A percentile compares a stretch with the other conserved stretches of the same genome.
These are phyloP conservation scores for Pseudonitzschia pungens DNA, from an alignment of 108 stramenopile species.

Conservation along the genomic window DNA sequence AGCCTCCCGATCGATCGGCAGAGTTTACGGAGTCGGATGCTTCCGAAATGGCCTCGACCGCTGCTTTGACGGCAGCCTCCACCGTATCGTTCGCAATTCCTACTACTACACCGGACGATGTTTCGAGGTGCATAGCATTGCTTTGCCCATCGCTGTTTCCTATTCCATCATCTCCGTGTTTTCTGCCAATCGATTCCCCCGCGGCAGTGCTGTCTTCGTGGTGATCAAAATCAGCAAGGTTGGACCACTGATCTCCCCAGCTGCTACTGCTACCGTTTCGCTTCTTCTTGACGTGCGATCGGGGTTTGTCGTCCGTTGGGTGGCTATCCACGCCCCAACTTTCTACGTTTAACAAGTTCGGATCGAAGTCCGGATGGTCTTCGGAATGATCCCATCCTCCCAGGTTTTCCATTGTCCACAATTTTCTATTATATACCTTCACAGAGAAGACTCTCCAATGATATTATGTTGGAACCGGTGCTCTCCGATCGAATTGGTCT, in stretches of 20 bases:
- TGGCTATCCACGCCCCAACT: constrained; percentile 8
- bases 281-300: not conserved
- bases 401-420: constrained; percentile 1
- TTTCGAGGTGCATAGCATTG: not conserved
- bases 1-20: constrained; percentile 6
- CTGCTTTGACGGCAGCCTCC: constrained; percentile 3
- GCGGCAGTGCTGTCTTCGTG: not conserved
- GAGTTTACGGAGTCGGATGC: not conserved
- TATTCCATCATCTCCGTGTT: not conserved
- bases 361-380: constrained; percentile 13
- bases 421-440: not conserved
- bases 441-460: too few species aligned
- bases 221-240: constrained; percentile 2
- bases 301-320: not conserved
- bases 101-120: not conserved
- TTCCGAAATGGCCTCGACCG: constrained; percentile 7
- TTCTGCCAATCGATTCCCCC: too few species aligned
- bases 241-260: constrained; percentile 7
- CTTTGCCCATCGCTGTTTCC: not conserved
- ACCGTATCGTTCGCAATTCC: constrained; percentile 9
- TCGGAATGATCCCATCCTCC: constrained; percentile 10
- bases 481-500: too few species aligned
- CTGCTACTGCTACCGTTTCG: not conserved
- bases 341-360: constrained; percentile 11
- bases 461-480: too few species aligned